These are phyloP conservation scores for Pueraria montana DNA, from an alignment of 306 rosid genomes.

Conservation along the genomic window DNA sequence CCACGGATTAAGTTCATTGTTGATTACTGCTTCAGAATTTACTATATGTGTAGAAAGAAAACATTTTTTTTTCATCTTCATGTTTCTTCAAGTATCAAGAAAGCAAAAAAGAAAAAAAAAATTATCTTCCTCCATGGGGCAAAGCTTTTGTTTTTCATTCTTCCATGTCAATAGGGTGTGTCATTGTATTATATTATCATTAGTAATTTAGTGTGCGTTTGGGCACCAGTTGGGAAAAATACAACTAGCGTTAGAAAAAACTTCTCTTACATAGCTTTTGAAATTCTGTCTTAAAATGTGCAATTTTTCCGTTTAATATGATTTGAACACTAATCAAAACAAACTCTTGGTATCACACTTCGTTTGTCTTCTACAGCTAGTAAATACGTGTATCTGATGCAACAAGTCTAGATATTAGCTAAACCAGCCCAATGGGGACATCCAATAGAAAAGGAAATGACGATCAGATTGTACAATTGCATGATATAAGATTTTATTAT, in stretches of 20 bases:
- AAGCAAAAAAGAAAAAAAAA: background rate
- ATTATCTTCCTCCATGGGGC: background rate
- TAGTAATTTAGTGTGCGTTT: too few species aligned
- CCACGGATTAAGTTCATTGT: background rate
- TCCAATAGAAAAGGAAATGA: background rate
- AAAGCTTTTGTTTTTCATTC: background rate
- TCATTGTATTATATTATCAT: constrained; percentile 1
- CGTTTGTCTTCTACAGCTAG: constrained; percentile 1
- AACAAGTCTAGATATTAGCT: background rate
- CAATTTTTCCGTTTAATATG: too few species aligned
- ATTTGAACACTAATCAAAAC: too few species aligned
- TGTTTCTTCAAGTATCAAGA: background rate
- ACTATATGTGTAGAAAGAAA: constrained; percentile 33
- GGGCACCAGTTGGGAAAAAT: too few species aligned
- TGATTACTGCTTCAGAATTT: constrained; percentile 16
- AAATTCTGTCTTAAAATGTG: too few species aligned
- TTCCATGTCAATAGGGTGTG: constrained; percentile 33
- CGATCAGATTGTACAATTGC: background rate
- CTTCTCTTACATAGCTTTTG: too few species aligned
- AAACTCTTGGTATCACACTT: background rate
- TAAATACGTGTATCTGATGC: background rate
- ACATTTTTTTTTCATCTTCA: background rate
- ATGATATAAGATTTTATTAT: constrained; percentile 34
- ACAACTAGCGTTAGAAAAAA: too few species aligned
- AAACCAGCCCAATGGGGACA: constrained; percentile 23